Evolutionary conservation across 345 rosid species (phyloP), one percentile per base, ranked within the genome.

Genomic region (Mercurialis annua): DNA sequence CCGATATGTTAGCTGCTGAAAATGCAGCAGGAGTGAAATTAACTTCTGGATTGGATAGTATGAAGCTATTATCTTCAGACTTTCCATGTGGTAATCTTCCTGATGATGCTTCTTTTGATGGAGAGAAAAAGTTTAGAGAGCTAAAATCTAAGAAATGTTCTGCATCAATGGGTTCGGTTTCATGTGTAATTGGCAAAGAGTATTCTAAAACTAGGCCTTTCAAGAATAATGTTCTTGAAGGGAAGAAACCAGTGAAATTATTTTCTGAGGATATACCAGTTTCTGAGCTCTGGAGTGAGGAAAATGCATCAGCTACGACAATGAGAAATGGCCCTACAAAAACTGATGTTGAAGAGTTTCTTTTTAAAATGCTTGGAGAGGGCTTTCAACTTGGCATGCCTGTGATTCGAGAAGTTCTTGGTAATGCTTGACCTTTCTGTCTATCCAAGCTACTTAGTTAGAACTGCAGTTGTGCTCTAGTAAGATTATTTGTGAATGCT

Each of bases 301-400:
- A 78, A 72, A 64, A 7, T 58, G 65, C 65, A 17, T 57, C 61
- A 51, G 59, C 21, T 60, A 59, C 31, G 17, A 52, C 66, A 65
- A 46, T 23, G 49, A 61, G 24, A 38, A 66, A 31, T 48, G 71
- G 42, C 67, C 46, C 71, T 64, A 31, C 64, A 54, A 65, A 40
- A 18, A 62, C 71, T 66, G 83, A 78, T 59, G 52, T 81, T 29
- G 83, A 83, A 72, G 80, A 86, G 43, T 86, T 86, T 66, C 64
- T 81, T n/a, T 62, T 76, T 40, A 77, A 76, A 62, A 80, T 86
- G 86, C 86, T 86, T 44, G 78, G 69, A 72, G 80, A 73, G 61
- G 87, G 90, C 21, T 85, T 83, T 65, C 82, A 74, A 79, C 83
- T 81, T 53, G 86, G 81, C 49, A 75, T 46, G 64, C 66, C 71